Evolutionary conservation across 805 yeast species (phyloP).

Genomic region (Yamadazyma akitaensis): DNA sequence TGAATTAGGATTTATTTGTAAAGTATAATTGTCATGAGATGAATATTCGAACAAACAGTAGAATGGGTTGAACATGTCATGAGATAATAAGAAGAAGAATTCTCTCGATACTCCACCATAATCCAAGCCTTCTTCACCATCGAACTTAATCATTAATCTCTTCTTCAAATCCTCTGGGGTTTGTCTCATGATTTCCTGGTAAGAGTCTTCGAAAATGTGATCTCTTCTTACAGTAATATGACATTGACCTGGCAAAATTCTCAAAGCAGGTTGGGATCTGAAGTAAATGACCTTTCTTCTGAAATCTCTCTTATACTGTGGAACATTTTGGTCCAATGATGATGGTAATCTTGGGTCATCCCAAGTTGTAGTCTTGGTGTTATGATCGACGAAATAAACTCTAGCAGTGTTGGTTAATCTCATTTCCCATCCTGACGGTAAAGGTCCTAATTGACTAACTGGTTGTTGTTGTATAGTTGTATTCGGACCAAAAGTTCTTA

Average conservation of each 20-base stretch:
- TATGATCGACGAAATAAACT: constrained; percentile 97
- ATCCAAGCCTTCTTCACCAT: constrained; percentile 99
- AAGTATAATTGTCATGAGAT: constrained; percentile 95
- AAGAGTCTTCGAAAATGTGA: constrained; percentile 94
- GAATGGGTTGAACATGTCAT: constrained; percentile 98
- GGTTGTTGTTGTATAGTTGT: constrained; percentile 97
- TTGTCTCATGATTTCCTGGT: constrained; percentile 98
- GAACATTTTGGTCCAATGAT: constrained; percentile 95
- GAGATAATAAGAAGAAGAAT: constrained; percentile 92
- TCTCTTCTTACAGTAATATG: constrained; percentile 97
- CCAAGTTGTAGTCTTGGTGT: constrained; percentile 99
- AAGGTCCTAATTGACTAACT: constrained; percentile 93
- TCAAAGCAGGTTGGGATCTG: constrained; percentile 96
- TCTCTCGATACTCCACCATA: constrained; percentile 99
- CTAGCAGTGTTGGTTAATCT: constrained; percentile 97
- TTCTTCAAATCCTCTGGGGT: constrained; percentile 97
- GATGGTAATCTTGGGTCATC: constrained; percentile 99
- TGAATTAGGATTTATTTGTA: constrained; percentile 96
- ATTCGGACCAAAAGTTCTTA: constrained; percentile 86
- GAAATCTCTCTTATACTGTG: constrained; percentile 98
- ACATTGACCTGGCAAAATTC: constrained; percentile 98
- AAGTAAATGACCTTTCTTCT: constrained; percentile 96
- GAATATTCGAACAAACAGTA: constrained; percentile 97
- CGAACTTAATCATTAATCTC: constrained; percentile 95
- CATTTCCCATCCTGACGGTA: constrained; percentile 99